Percentiles rank a stretch among this genome's conserved stretches.
These are phyloP conservation scores for Vaucheria bursata DNA, from an alignment of 352 stramenopile species.

Conservation along the genomic window DNA sequence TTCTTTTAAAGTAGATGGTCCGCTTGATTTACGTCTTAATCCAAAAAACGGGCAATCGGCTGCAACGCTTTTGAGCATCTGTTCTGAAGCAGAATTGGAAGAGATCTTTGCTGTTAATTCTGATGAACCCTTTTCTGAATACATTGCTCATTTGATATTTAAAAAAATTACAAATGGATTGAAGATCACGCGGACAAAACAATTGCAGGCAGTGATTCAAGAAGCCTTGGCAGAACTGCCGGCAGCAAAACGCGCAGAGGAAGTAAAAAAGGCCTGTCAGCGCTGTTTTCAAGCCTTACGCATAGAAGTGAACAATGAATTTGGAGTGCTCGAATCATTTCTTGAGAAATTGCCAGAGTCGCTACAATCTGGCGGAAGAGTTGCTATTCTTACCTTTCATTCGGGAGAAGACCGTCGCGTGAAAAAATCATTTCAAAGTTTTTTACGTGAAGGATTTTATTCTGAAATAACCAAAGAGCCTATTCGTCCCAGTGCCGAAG, in stretches of 20 bases:
- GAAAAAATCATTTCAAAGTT: background rate
- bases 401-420: background rate
- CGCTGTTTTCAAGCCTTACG: constrained; percentile 65
- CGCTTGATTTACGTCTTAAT: constrained; percentile 69
- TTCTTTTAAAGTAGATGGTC: constrained; percentile 65
- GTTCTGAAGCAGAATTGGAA: too few relatives aligned
- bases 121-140: too few relatives aligned
- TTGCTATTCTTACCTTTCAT: background rate
- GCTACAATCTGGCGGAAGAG: background rate
- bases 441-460: background rate
- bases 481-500: background rate
- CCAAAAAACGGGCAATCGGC: background rate
- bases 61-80: background rate
- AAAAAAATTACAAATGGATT: too few relatives aligned
- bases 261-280: constrained; percentile 52
- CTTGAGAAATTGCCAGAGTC: background rate
- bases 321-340: background rate
- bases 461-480: background rate
- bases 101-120: too few relatives aligned
- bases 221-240: background rate
- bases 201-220: background rate
- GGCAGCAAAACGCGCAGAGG: background rate
- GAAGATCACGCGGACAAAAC: too few relatives aligned
- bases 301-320: constrained; percentile 56
- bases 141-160: too few relatives aligned